Percentiles rank a stretch among this genome's conserved stretches.
phyloP scores from a whole-genome alignment of 495 filamentous ascomycete genomes.

The Collariella sp. region DNA sequence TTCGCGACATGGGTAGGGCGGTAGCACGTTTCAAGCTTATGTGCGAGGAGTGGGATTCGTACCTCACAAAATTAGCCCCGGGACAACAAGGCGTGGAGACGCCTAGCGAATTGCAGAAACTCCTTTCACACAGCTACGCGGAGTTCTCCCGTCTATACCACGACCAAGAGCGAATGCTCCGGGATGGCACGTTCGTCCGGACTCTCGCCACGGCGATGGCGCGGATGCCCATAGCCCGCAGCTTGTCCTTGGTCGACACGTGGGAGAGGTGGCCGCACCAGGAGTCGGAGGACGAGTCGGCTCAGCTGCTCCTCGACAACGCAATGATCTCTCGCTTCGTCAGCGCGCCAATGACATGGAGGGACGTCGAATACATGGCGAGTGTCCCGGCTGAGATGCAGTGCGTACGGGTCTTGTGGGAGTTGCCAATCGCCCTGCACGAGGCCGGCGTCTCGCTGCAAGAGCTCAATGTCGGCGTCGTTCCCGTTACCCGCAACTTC shows the following conservation, averaged over 20 bases:
- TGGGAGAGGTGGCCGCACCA: background rate
- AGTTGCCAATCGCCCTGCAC: background rate
- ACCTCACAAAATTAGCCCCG: too few relatives aligned
- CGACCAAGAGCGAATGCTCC: background rate
- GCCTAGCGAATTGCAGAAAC: background rate
- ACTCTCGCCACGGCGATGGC: background rate
- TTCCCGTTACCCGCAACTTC: background rate
- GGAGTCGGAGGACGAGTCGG: too few relatives aligned
- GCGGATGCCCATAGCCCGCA: background rate
- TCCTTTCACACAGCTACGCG: background rate
- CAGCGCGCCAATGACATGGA: background rate
- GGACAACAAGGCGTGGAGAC: too few relatives aligned
- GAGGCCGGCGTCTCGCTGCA: background rate
- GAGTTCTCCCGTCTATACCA: background rate
- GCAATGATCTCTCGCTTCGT: background rate
- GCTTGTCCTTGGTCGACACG: background rate
- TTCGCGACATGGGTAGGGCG: too few relatives aligned
- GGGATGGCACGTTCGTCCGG: background rate
- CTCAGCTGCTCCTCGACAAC: background rate
- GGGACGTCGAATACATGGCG: background rate
- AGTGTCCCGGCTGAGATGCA: background rate
- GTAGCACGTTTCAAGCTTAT: too few relatives aligned
- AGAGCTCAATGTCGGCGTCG: background rate
- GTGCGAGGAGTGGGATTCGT: too few relatives aligned
- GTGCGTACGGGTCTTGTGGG: background rate